Conservation (phyloP, 495 filamentous ascomycete species). For the Neurospora tetraspora region DNA sequence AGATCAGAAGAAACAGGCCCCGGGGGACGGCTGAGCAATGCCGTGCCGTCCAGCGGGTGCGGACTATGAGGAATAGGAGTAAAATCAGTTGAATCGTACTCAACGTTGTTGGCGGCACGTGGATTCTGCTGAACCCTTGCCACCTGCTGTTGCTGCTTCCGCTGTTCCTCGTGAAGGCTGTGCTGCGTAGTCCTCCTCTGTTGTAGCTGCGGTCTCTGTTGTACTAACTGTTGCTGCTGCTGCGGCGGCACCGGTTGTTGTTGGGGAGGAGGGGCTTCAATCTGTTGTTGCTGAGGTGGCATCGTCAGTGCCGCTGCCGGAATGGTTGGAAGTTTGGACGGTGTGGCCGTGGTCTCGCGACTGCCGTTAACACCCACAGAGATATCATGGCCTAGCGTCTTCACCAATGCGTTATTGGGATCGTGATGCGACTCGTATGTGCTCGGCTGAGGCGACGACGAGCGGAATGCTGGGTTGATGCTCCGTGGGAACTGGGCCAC, state of each 20-base stretch:
- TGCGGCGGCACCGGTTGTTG: conserved; percentile 3
- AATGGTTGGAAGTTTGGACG: conserved; percentile 34
- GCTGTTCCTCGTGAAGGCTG: conserved; percentile 1
- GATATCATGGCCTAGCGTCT: conserved; percentile 45
- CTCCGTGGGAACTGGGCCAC: conserved; percentile 91
- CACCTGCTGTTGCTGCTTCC: conserved; percentile 8
- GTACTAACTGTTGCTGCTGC: conserved; percentile 7
- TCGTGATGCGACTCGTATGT: conserved; percentile 86
- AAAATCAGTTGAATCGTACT: conserved; percentile 52
- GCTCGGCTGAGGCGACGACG: conserved; percentile 72
- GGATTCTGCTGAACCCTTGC: neutral
- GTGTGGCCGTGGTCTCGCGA: conserved; percentile 44
- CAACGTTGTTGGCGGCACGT: conserved; percentile 12
- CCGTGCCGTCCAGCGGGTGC: conserved; percentile 96
- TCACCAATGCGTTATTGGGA: conserved; percentile 56
- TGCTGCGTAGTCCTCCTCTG: neutral
- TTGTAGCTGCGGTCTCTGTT: conserved; percentile 4
- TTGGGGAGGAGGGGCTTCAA: neutral
- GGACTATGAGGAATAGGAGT: conserved; percentile 77
- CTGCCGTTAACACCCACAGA: conserved; percentile 12
- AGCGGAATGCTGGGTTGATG: conserved; percentile 91
- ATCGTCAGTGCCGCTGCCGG: conserved; percentile 4
- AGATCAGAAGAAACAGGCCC: conserved; percentile 40
- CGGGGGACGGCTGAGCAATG: conserved; percentile 87
- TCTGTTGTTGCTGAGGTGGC: neutral